Base-by-base conservation (phyloP, 441 rosid species). In the Brassica balearica region DNA sequence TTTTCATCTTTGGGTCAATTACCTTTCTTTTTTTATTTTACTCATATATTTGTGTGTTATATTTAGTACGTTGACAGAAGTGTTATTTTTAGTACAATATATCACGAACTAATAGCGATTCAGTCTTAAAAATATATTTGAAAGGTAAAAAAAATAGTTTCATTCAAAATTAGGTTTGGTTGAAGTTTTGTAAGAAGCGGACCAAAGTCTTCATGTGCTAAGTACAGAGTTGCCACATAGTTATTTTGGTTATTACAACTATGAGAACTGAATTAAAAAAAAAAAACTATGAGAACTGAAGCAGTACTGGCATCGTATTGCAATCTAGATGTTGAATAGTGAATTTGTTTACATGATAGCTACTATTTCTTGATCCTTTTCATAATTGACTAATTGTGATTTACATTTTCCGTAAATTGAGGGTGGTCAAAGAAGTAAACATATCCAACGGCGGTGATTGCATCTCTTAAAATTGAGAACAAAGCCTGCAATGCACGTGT, bases 401-500 rank as follows among this genome's bases (percentile, higher is more conserved):
- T 68, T 53, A 14, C 17, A 48, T 2, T 22, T 36, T 65, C 77
- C 77, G 77, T 58, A 14, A 74, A 55, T 74, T 36, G 11, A 74
- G 60, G 72, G 67, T 69, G 71, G 77, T 77, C 84, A 81, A 76
- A 71, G 83, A 62, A 71, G 81, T 68, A 72, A 81, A 27, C 59
- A 61, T 68, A 79, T 76, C 80, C 23, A 65, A 81, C 76, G 71
- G 80, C 8, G 17, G 3, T 17, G 46, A 27, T 58, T 32, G 71
- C 68, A 68, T 71, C 74, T 71, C 80, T 68, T 43, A 60, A 56
- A 65, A 78, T 68, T 38, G 65, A 79, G 71, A 73, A 68, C 73
- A 73, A 88, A 84, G 82, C 76, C 87, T 84, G 87, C 82, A 83
- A 81, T 84, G 88, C 95, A 84, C 85, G 86, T 84, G 88, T 77